These are phyloP conservation scores for Trichosanthes cucumerina DNA, from an alignment of 306 rosid genomes.

Conservation along the genomic window DNA sequence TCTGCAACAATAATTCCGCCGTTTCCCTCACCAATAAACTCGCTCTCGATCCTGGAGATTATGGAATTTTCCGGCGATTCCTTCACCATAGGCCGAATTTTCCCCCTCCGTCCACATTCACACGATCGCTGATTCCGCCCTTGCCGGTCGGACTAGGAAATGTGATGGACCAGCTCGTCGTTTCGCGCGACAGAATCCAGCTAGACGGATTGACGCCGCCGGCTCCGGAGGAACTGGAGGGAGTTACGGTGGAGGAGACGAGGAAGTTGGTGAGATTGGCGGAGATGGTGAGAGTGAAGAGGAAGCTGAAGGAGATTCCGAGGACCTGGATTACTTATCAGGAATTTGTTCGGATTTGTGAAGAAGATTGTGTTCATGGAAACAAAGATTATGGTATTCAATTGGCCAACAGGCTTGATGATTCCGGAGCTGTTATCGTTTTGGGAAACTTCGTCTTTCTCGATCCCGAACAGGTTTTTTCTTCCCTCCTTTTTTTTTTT, in stretches of 20 bases:
- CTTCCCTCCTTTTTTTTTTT: too few species aligned
- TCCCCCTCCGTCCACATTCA: background rate
- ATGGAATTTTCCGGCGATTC: background rate
- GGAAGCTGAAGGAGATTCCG: conserved; percentile 32
- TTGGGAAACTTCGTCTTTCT: conserved; percentile 63
- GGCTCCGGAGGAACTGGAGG: background rate
- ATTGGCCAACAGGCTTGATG: conserved; percentile 58
- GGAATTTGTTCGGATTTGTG: conserved; percentile 54
- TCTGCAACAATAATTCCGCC: background rate
- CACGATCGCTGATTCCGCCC: background rate
- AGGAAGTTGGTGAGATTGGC: conserved; percentile 51
- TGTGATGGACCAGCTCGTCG: background rate
- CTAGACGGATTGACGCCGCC: conserved; percentile 7
- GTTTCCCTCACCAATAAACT: background rate
- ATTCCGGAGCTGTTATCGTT: conserved; percentile 56
- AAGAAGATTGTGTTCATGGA: conserved; percentile 23
- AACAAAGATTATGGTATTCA: conserved; percentile 38
- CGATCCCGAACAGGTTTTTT: conserved; percentile 73
- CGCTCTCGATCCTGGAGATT: background rate
- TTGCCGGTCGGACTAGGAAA: background rate
- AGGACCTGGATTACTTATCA: conserved; percentile 36
- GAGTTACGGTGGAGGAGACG: conserved; percentile 32
- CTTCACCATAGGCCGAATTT: background rate
- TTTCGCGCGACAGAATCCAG: background rate
- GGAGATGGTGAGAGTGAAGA: conserved; percentile 51